phyloP scores from a whole-genome alignment of 2,329 filamentous ascomycete genomes.

The Arthrobotrys iridis region DNA sequence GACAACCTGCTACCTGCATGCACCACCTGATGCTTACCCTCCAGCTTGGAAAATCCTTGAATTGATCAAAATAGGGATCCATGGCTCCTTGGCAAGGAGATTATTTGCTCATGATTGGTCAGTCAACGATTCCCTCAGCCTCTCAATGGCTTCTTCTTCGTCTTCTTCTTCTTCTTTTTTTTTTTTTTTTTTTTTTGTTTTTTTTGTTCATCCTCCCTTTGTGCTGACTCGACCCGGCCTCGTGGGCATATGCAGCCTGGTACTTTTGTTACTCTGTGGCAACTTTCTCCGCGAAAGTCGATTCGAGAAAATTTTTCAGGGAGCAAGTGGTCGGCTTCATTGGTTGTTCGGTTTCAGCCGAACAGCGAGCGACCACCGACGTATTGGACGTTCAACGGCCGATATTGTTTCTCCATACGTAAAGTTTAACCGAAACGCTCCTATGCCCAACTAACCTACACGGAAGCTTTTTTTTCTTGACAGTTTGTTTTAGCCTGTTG shows the following conservation, averaged over 20 bases:
- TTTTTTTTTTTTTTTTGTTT: neutral
- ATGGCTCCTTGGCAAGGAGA: neutral
- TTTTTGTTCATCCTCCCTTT: too few species aligned
- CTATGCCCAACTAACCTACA: too few species aligned
- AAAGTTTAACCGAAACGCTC: constrained; percentile 8
- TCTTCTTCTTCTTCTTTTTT: neutral
- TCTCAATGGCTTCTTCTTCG: neutral
- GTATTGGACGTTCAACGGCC: constrained; percentile 3
- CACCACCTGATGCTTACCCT: constrained; percentile 5
- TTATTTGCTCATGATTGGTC: neutral
- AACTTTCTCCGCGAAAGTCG: neutral
- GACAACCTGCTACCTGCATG: too few species aligned
- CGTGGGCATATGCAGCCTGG: constrained; percentile 1
- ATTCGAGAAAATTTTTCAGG: neutral
- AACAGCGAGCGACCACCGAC: constrained; percentile 1
- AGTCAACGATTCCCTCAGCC: neutral
- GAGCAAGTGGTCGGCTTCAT: neutral
- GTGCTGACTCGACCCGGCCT: too few species aligned
- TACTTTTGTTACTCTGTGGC: neutral
- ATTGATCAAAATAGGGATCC: neutral
- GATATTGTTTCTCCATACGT: too few species aligned
- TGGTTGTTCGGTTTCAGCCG: neutral
- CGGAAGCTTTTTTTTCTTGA: too few species aligned
- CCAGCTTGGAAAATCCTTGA: neutral
- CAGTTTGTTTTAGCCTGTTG: too few species aligned